phyloP scores from a whole-genome alignment of 495 filamentous ascomycete species.

The Lasiosphaeria miniovina region DNA sequence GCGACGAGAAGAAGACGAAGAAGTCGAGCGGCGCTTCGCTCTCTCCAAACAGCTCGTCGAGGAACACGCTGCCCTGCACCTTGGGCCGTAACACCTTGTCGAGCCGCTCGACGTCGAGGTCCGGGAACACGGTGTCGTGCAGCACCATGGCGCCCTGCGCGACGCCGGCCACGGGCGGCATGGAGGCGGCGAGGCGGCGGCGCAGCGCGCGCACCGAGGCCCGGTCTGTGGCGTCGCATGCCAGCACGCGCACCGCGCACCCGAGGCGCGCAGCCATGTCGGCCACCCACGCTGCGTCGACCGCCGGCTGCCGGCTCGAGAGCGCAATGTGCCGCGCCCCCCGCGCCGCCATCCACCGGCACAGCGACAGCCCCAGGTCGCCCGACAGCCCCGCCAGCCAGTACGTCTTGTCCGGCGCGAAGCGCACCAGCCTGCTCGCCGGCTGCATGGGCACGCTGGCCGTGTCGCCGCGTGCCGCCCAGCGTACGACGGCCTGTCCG shows the following conservation, averaged over 20 bases:
- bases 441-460: neutral
- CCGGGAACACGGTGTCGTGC: constrained; percentile 34
- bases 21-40: constrained; percentile 49
- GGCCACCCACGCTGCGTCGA: constrained; percentile 26
- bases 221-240: constrained; percentile 21
- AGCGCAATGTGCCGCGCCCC: constrained; percentile 52
- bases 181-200: constrained; percentile 13
- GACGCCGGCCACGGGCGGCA: constrained; percentile 47
- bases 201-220: constrained; percentile 13
- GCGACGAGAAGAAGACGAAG: constrained; percentile 51
- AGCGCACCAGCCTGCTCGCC: neutral
- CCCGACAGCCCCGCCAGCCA: constrained; percentile 50
- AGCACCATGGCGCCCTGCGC: constrained; percentile 50
- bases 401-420: constrained; percentile 43
- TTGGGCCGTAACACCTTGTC: constrained; percentile 36
- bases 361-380: constrained; percentile 47
- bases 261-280: constrained; percentile 38
- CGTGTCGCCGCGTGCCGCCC: neutral
- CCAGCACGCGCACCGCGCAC: constrained; percentile 11
- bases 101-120: constrained; percentile 36
- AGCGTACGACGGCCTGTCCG: neutral
- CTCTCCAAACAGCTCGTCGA: constrained; percentile 39
- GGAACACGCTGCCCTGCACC: constrained; percentile 32
- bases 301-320: constrained; percentile 41
- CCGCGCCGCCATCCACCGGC: constrained; percentile 51